phyloP scores from a whole-genome alignment of 108 stramenopile species.

The Cyclotella distinguenda region DNA sequence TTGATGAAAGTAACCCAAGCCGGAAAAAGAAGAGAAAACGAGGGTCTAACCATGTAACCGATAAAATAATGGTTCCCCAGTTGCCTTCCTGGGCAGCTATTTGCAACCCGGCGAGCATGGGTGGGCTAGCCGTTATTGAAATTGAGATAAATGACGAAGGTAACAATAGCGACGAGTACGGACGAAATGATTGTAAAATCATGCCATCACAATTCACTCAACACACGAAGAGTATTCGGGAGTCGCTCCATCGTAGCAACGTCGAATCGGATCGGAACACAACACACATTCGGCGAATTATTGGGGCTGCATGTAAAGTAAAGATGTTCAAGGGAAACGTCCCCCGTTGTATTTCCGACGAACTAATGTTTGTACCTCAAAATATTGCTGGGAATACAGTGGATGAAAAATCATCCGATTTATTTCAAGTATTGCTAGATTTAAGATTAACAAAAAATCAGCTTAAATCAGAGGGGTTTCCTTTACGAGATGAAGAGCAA shows the following conservation, averaged over 20 bases:
- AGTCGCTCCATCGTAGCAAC: not conserved
- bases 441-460: constrained; percentile 30
- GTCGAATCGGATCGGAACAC: not conserved
- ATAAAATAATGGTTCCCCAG: constrained; percentile 16
- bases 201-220: constrained; percentile 21
- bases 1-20: constrained; percentile 17
- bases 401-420: constrained; percentile 7
- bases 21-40: not conserved
- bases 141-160: constrained; percentile 26
- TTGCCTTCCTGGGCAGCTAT: constrained; percentile 71
- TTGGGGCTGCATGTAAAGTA: constrained; percentile 46
- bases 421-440: constrained; percentile 20
- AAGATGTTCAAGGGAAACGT: constrained; percentile 39
- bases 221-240: not conserved
- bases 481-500: not conserved
- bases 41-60: not conserved
- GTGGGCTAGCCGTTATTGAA: constrained; percentile 61
- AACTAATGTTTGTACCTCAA: constrained; percentile 43
- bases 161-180: not conserved
- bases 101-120: constrained; percentile 55
- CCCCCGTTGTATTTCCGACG: constrained; percentile 39
- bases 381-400: constrained; percentile 1
- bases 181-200: constrained; percentile 13
- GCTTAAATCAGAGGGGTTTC: constrained; percentile 42
- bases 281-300: constrained; percentile 22